Evolutionary conservation across 768 basidiomycete genomes (phyloP).

Genomic region (Leccinum longicurvipes): DNA sequence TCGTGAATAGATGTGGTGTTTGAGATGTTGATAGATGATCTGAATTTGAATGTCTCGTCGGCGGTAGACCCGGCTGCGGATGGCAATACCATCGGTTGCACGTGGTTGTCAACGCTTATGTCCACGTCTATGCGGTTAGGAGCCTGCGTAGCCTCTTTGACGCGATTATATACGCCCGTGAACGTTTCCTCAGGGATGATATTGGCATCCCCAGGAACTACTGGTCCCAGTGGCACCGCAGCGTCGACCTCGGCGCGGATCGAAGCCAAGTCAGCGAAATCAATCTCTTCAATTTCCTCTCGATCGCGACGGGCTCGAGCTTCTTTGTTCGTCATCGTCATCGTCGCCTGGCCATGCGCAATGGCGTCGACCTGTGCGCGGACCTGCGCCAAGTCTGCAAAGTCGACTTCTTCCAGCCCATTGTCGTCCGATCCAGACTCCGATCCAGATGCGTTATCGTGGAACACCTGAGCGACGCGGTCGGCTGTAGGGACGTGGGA

Average conservation of each 20-base stretch:
- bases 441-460: slow-evolving; percentile 21
- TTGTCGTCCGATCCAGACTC: slow-evolving; percentile 31
- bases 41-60: slow-evolving; percentile 2
- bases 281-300: slow-evolving; percentile 43
- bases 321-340: not conserved
- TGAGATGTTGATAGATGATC: slow-evolving; percentile 12
- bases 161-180: slow-evolving; percentile 34
- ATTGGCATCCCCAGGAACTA: slow-evolving; percentile 15
- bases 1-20: not conserved
- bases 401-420: slow-evolving; percentile 60
- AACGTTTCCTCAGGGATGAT: slow-evolving; percentile 33
- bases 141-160: not conserved
- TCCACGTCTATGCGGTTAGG: not conserved
- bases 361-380: slow-evolving; percentile 38
- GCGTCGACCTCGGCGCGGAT: slow-evolving; percentile 21
- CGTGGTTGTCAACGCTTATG: slow-evolving; percentile 1
- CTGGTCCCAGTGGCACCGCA: not conserved
- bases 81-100: not conserved
- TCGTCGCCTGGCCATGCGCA: not conserved
- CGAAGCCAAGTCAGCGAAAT: slow-evolving; percentile 46
- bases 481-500: slow-evolving; percentile 70
- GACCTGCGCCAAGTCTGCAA: slow-evolving; percentile 54
- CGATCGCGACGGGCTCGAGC: slow-evolving; percentile 27
- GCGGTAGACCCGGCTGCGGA: not conserved
- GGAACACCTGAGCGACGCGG: slow-evolving; percentile 63